Conservation (phyloP, 495 filamentous ascomycete species). For the Aspergillus funiculosus region DNA sequence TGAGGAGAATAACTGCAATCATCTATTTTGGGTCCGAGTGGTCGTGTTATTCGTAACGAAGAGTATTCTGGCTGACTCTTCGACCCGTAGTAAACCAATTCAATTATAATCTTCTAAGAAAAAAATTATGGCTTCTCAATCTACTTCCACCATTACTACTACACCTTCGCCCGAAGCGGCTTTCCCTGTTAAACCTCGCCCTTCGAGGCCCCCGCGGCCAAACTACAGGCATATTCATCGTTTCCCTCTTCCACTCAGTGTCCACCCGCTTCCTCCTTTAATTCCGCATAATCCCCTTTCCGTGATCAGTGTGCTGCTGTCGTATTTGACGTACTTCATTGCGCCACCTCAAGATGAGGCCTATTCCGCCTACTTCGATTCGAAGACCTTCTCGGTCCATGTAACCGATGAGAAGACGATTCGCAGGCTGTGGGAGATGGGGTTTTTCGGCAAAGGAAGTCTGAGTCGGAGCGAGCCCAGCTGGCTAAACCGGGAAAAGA, state of each 20-base stretch:
- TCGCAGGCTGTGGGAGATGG: conserved; percentile 83
- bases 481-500: conserved; percentile 81
- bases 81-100: conserved; percentile 18
- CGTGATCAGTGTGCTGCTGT: conserved; percentile 67
- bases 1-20: conserved; percentile 52
- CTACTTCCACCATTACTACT: conserved; percentile 6
- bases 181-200: conserved; percentile 19
- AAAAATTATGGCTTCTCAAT: conserved; percentile 19
- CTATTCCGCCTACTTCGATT: conserved; percentile 70
- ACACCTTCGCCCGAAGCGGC: conserved; percentile 18
- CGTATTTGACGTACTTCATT: conserved; percentile 67
- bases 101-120: conserved; percentile 7
- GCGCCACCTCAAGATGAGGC: conserved; percentile 63
- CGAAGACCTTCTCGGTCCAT: conserved; percentile 75
- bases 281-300: conserved; percentile 92
- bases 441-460: conserved; percentile 92
- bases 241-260: conserved; percentile 70
- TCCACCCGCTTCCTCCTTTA: conserved; percentile 75
- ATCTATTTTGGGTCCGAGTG: conserved; percentile 4
- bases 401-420: conserved; percentile 70
- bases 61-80: conserved; percentile 25
- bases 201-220: conserved; percentile 51
- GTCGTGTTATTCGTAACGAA: conserved; percentile 18
- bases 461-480: conserved; percentile 90
- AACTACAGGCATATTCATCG: conserved; percentile 68